Conservation (phyloP, 176 grass and related monocot genomes). For the Oryza nivara region DNA sequence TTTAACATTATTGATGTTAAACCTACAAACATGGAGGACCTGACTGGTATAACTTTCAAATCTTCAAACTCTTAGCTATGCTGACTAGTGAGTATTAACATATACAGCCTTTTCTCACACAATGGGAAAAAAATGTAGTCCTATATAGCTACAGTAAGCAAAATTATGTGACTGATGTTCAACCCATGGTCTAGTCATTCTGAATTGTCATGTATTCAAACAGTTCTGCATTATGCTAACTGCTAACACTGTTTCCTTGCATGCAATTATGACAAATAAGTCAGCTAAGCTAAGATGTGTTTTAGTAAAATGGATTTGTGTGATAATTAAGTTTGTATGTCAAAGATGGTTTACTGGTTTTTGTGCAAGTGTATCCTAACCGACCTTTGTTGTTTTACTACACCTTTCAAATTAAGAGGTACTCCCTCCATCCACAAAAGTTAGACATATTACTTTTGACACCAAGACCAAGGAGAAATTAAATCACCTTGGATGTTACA, state of each 20-base stretch:
- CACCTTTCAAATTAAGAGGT: constrained; percentile 10
- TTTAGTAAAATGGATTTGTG: constrained; percentile 8
- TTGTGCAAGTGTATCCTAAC: constrained; percentile 36
- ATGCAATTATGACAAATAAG: constrained; percentile 13
- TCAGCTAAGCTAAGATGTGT: background rate
- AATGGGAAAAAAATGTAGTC: background rate
- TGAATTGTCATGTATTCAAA: background rate
- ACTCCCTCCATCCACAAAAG: no score
- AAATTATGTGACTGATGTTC: background rate
- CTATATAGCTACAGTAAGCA: background rate
- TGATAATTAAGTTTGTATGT: constrained; percentile 23
- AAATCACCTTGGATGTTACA: no score
- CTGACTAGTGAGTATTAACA: background rate
- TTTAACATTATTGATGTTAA: constrained; percentile 96
- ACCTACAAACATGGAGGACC: constrained; percentile 92
- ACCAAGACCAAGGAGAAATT: no score
- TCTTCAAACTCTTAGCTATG: constrained; percentile 27
- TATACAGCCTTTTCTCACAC: constrained; percentile 22
- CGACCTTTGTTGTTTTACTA: constrained; percentile 24
- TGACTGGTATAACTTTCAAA: constrained; percentile 68
- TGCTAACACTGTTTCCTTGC: constrained; percentile 25
- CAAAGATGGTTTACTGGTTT: background rate
- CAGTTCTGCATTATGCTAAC: constrained; percentile 1
- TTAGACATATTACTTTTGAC: no score
- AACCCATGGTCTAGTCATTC: background rate